These are phyloP conservation scores for Pichia sp. DNA, from an alignment of 1,139 yeast species.

Conservation along the genomic window DNA sequence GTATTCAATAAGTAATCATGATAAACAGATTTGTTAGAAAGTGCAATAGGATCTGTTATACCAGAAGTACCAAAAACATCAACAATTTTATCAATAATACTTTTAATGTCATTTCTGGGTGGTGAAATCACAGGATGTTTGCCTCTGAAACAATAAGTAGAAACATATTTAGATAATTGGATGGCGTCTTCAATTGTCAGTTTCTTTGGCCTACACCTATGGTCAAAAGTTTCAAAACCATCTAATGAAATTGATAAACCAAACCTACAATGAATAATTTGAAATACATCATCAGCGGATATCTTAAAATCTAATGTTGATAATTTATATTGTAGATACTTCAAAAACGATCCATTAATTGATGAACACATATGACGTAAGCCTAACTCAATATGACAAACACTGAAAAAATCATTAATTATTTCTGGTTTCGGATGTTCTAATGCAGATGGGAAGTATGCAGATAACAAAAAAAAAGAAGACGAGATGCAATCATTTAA, in stretches of 20 bases:
- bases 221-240: constrained; percentile 58
- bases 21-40: constrained; percentile 40
- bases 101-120: constrained; percentile 65
- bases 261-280: constrained; percentile 71
- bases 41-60: constrained; percentile 30
- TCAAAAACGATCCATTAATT: constrained; percentile 56
- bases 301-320: constrained; percentile 39
- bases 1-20: constrained; percentile 49
- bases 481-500: constrained; percentile 50
- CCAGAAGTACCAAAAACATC: constrained; percentile 71
- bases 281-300: constrained; percentile 60
- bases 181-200: constrained; percentile 48
- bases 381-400: constrained; percentile 73
- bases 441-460: constrained; percentile 29
- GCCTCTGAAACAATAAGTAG: constrained; percentile 52
- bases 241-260: constrained; percentile 60
- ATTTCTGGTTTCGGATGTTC: constrained; percentile 19
- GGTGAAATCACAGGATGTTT: constrained; percentile 52
- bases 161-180: constrained; percentile 52
- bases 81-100: constrained; percentile 63
- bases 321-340: constrained; percentile 51
- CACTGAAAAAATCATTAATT: constrained; percentile 43
- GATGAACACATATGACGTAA: constrained; percentile 61
- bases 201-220: constrained; percentile 43
- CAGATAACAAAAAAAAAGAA: constrained; percentile 35